Evolutionary conservation across 139 green algal genomes (phyloP), one percentile per base, ranked within the genome.

Genomic region (Yamagishiella unicocca): DNA sequence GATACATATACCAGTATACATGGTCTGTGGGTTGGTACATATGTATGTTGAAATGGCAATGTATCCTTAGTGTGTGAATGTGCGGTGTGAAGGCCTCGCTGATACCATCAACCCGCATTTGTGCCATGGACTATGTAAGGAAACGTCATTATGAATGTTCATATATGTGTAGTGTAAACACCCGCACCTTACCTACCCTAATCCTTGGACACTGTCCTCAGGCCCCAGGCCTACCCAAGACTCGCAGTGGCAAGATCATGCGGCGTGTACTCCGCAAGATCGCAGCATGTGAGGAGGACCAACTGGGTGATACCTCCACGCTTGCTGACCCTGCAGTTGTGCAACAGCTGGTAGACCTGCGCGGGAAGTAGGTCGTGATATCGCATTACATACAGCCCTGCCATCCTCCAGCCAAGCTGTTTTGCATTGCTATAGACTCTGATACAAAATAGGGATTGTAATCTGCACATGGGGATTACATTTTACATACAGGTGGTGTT

Each of bases 201-300:
- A 4, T 42, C 42, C 24, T 12, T 9, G 9, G 9, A 2, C 19
- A 9, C 31, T 21, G 21, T 17, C 35, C 50, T 8, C 35, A 80
- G 96, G 96, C 92, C 2, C 91, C 93, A 38, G 92, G 92, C 19
- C 92, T 99, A 64, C 97, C 97, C 67, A 98, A 98, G 92, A 99
- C 96, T 22, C 91, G 96, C 5, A 96, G 90, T 17, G 95, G 97
- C 70, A 98, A 97, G 90, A 98, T 98, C 92, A 98, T 98, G 96
- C 93, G 96, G 8, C 92, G 96, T 38, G 95, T 98, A 71, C 89
- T 98, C 84, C 92, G 96, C 64, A 98, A 98, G 90, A 96, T 97
- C 66, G 95, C 95, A 0, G 58, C 64, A 38, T 72, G 88, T 37
- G 91, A 96, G 89, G 94, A 96, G 82, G 89, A 94, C 46, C 70